Percentiles rank a stretch among this genome's conserved stretches.
These are phyloP conservation scores for Cyberlindnera galapagoensis DNA, from an alignment of 805 yeast species.

Conservation along the genomic window DNA sequence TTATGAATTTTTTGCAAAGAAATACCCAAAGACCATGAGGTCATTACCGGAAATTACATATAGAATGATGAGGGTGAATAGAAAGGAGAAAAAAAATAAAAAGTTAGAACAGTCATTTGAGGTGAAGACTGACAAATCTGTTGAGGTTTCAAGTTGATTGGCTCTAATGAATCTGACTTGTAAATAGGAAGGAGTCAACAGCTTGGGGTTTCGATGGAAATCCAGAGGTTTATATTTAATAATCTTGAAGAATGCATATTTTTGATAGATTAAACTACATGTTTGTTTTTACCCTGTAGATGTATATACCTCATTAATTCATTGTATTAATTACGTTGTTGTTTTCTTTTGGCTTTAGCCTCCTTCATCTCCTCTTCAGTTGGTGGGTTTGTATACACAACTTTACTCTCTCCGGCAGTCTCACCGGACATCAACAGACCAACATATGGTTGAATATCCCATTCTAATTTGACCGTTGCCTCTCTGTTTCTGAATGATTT, in stretches of 20 bases:
- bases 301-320: too few relatives aligned
- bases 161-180: too few relatives aligned
- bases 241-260: too few relatives aligned
- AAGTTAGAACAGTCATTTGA: too few relatives aligned
- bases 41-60: slow-evolving; percentile 19
- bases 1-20: slow-evolving; percentile 14
- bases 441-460: slow-evolving; percentile 90
- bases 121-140: too few relatives aligned
- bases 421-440: slow-evolving; percentile 76
- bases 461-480: slow-evolving; percentile 65
- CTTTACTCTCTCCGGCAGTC: slow-evolving; percentile 26
- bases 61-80: too few relatives aligned
- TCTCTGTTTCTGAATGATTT: slow-evolving; percentile 50
- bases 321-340: too few relatives aligned
- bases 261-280: too few relatives aligned
- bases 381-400: slow-evolving; percentile 16
- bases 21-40: slow-evolving; percentile 29
- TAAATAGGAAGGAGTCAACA: too few relatives aligned
- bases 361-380: slow-evolving; percentile 7
- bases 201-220: too few relatives aligned
- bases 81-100: too few relatives aligned
- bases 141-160: too few relatives aligned
- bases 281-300: slow-evolving; percentile 2
- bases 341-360: slow-evolving; percentile 10
- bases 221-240: neutral